Evolutionary conservation across 2,329 filamentous ascomycete species (phyloP).

Genomic region (Colletotrichum tabaci): DNA sequence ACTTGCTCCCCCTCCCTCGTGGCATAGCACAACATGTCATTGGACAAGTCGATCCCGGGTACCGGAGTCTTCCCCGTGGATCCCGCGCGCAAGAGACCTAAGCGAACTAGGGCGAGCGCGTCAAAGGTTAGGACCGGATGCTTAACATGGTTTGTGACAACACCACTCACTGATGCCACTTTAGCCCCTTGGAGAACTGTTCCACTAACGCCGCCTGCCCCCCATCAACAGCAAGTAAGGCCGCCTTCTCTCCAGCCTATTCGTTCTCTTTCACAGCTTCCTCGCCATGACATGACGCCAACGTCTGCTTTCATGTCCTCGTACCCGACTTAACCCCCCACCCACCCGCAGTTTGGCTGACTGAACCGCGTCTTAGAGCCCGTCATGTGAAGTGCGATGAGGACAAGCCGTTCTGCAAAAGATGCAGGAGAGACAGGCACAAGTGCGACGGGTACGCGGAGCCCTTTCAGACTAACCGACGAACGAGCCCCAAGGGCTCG

Average conservation of each 20-base stretch:
- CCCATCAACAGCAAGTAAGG: slow-evolving; percentile 35
- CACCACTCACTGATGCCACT: slow-evolving; percentile 27
- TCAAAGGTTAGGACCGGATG: slow-evolving; percentile 42
- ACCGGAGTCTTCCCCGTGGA: slow-evolving; percentile 35
- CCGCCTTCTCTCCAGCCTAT: neutral
- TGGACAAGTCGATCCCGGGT: slow-evolving; percentile 31
- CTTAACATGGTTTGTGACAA: slow-evolving; percentile 41
- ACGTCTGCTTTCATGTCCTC: neutral
- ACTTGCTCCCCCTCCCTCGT: too few relatives aligned
- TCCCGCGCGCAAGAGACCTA: slow-evolving; percentile 25
- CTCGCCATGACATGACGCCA: neutral
- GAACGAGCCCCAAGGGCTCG: neutral
- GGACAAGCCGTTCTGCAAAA: slow-evolving; percentile 38
- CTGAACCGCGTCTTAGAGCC: slow-evolving; percentile 20
- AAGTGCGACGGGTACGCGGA: slow-evolving; percentile 43
- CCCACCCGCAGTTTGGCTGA: neutral
- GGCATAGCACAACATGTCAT: slow-evolving; percentile 16
- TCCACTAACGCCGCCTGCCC: slow-evolving; percentile 20
- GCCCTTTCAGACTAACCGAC: neutral
- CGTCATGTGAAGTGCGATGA: slow-evolving; percentile 45
- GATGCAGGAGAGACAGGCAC: slow-evolving; percentile 31
- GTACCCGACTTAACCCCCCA: neutral
- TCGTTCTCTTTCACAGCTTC: neutral
- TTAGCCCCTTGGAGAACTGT: slow-evolving; percentile 16
- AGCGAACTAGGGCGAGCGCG: slow-evolving; percentile 32